Evolutionary conservation across 306 rosid genomes (phyloP).

Genomic region (Lathyrus tuberosus): DNA sequence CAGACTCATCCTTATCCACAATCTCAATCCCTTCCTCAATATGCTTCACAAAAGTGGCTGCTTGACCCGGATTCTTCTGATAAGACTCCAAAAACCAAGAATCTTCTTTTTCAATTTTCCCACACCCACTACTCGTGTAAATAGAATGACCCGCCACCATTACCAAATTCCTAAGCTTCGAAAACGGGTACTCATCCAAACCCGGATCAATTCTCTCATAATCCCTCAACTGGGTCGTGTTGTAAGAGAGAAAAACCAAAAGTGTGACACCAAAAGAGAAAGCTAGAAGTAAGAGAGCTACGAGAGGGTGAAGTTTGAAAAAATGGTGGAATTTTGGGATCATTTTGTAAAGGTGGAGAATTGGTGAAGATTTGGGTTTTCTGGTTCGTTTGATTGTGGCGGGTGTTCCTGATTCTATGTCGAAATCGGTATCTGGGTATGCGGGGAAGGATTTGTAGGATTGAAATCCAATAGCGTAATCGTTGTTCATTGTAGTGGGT

Average conservation of each 20-base stretch:
- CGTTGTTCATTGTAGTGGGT: conserved; percentile 50
- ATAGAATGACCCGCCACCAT: conserved; percentile 98
- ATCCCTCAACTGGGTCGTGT: conserved; percentile 43
- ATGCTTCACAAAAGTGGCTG: conserved; percentile 77
- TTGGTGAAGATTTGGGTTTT: conserved; percentile 50
- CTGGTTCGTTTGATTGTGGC: conserved; percentile 48
- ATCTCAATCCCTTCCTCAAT: conserved; percentile 65
- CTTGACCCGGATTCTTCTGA: conserved; percentile 93
- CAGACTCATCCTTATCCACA: conserved; percentile 58
- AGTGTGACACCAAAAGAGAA: conserved; percentile 58
- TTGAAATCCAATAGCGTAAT: conserved; percentile 53
- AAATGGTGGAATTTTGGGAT: conserved; percentile 57
- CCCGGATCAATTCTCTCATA: conserved; percentile 40
- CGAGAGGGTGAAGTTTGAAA: conserved; percentile 67
- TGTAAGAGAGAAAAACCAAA: conserved; percentile 53
- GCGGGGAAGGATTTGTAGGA: conserved; percentile 64
- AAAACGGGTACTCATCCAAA: conserved; percentile 56
- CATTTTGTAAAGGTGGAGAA: conserved; percentile 59
- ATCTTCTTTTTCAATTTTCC: conserved; percentile 77
- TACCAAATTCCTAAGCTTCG: conserved; percentile 71
- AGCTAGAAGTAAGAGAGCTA: conserved; percentile 48
- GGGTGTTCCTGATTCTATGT: conserved; percentile 67
- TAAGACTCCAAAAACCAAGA: conserved; percentile 95
- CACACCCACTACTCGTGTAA: conserved; percentile 79
- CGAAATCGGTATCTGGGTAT: conserved; percentile 63